Evolutionary conservation across 257 asterid genomes (phyloP), one percentile per base, ranked within the genome.

Genomic region (Capsicum pubescens): DNA sequence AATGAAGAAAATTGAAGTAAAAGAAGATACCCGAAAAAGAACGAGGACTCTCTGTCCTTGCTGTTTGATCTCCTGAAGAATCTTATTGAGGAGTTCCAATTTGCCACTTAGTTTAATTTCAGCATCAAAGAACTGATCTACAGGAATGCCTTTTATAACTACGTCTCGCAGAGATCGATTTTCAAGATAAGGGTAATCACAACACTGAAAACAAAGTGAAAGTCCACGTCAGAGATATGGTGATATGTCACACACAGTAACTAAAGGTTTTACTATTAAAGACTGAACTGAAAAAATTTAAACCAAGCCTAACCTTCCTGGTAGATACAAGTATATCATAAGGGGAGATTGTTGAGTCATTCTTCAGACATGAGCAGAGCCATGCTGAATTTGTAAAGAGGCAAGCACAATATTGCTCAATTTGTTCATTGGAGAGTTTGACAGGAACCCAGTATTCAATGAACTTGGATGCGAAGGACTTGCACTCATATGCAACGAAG

Each of bases 381-480:
- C 82, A 59, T 15, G 0, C 14, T 63, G 92, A 90, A 39, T 92
- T 91, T 64, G 97, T 90, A 66, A 88, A 85, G 17, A 91, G 87
- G 79, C 87, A 88, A 84, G 86, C 90, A 83, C 97, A 93, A 81
- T 92, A 93, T 87, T 86, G 91, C 88, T 91, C 94, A 39, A 56
- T 88, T 87, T 93, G 95, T 87, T 91, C 84, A 64, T 91, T 78
- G 59, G 95, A 90, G 82, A 92, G 97, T 90, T 67, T 80, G 81
- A 89, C 93, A 60, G 97, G 97, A 78, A 92, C 94, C 97, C 97
- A 93, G 17, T 92, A 91, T 87, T 93, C 95, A 64, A 88, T 68
- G 66, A 90, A 90, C 67, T 85, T 88, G 63, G 79, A 83, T 21
- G 76, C 63, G 12, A 57, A 84, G n/a, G 81, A 69, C 64, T 86